These are phyloP conservation scores for Ophioceras dolichostomum DNA, from an alignment of 2,329 filamentous ascomycete genomes.

Conservation along the genomic window DNA sequence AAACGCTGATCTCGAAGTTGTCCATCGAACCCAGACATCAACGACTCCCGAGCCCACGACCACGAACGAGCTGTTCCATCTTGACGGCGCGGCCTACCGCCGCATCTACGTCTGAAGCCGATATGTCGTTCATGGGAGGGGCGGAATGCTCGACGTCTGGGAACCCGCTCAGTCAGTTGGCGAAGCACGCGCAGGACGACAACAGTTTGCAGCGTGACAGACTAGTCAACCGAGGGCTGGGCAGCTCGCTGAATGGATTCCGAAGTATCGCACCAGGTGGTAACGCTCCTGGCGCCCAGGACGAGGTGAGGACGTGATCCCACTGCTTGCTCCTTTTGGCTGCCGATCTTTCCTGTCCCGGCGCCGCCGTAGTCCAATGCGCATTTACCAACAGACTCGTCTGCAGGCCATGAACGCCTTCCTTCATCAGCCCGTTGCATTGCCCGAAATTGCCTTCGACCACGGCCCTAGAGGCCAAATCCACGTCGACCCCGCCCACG, in stretches of 20 bases:
- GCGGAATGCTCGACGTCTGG: slow-evolving; percentile 93
- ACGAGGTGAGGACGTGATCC: slow-evolving; percentile 44
- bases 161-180: slow-evolving; percentile 94
- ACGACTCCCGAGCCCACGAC: too few species aligned
- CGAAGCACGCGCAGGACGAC: slow-evolving; percentile 94
- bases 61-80: too few species aligned
- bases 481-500: slow-evolving; percentile 33
- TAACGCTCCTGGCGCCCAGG: slow-evolving; percentile 59
- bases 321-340: too few species aligned
- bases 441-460: slow-evolving; percentile 42
- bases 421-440: slow-evolving; percentile 60
- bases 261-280: slow-evolving; percentile 53
- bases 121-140: slow-evolving; percentile 96
- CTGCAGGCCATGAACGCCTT: slow-evolving; percentile 85
- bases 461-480: slow-evolving; percentile 29
- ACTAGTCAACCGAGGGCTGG: slow-evolving; percentile 62
- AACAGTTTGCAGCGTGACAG: slow-evolving; percentile 89
- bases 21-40: too few species aligned
- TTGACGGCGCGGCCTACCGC: too few species aligned
- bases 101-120: too few species aligned
- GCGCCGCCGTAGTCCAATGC: slow-evolving; percentile 2
- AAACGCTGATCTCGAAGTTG: too few species aligned
- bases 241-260: slow-evolving; percentile 63
- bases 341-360: too few species aligned
- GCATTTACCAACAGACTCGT: too few species aligned